These are phyloP conservation scores for Copromyces sp. DNA, from an alignment of 495 filamentous ascomycete species.

Conservation along the genomic window DNA sequence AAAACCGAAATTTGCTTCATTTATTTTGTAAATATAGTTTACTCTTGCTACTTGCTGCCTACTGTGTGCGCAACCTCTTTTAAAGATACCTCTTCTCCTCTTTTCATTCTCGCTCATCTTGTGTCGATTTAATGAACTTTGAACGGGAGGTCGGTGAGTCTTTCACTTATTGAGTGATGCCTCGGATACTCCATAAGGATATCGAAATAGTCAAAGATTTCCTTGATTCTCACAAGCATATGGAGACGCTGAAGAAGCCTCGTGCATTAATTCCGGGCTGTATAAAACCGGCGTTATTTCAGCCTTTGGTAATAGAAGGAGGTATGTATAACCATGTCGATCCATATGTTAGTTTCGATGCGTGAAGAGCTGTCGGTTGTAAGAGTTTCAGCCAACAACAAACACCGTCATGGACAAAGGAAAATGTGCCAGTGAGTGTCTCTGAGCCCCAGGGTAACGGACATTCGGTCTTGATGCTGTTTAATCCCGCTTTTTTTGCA, in stretches of 20 bases:
- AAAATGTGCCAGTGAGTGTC: too few relatives aligned
- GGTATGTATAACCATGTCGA: background rate
- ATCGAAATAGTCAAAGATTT: too few relatives aligned
- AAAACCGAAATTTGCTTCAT: background rate
- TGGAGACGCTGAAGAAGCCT: background rate
- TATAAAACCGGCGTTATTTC: background rate
- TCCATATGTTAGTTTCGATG: background rate
- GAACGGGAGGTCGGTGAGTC: too few relatives aligned
- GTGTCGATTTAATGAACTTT: too few relatives aligned
- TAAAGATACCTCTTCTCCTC: background rate
- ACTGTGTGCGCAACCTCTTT: background rate
- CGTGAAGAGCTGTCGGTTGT: too few relatives aligned
- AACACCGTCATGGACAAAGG: too few relatives aligned
- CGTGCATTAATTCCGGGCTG: background rate
- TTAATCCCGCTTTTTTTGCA: too few relatives aligned
- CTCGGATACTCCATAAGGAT: too few relatives aligned
- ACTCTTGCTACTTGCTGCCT: background rate
- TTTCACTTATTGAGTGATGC: too few relatives aligned
- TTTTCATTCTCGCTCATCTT: background rate
- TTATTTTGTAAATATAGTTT: background rate
- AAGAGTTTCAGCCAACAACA: background rate
- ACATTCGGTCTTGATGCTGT: background rate
- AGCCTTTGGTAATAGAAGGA: background rate
- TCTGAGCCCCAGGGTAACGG: too few relatives aligned
- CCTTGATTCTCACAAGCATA: too few relatives aligned